These are phyloP conservation scores for Sporothrix inflata DNA, from an alignment of 2,329 filamentous ascomycete species.

Conservation along the genomic window DNA sequence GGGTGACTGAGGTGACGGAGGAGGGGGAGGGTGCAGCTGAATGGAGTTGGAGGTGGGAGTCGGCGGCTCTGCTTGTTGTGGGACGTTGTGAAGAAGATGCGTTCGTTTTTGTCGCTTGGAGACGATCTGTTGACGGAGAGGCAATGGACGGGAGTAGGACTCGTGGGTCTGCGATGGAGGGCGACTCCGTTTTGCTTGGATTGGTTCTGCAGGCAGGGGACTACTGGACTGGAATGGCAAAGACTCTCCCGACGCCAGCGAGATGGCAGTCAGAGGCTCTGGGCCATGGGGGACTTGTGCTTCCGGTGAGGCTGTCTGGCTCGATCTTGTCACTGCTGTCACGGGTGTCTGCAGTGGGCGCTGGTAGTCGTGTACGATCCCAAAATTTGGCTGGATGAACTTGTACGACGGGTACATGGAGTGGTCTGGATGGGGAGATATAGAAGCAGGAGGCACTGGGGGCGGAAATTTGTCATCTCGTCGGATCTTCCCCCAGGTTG, in stretches of 20 bases:
- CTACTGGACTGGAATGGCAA: not conserved
- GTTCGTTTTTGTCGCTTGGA: constrained; percentile 14
- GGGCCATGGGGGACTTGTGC: not conserved
- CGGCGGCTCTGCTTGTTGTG: not conserved
- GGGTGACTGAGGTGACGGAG: not conserved
- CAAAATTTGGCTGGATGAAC: constrained; percentile 21
- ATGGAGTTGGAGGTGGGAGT: not conserved
- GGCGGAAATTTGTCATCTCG: constrained; percentile 10
- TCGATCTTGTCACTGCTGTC: not conserved
- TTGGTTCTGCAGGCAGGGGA: not conserved
- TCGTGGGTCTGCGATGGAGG: not conserved
- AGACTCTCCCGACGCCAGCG: not conserved
- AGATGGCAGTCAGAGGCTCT: not conserved
- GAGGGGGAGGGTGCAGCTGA: not conserved
- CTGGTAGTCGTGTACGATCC: not conserved
- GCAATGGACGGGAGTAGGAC: not conserved
- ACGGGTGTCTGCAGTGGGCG: not conserved
- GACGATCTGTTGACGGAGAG: not conserved
- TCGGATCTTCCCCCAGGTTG: not conserved
- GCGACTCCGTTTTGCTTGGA: not conserved
- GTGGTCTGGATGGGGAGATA: constrained; percentile 29
- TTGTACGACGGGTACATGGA: constrained; percentile 26
- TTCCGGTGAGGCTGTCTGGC: not conserved
- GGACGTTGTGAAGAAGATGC: not conserved
- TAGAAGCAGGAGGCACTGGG: constrained; percentile 5